Percentiles rank a stretch among this genome's conserved stretches.
Evolutionary conservation across 225 moss, liverwort and hornwort genomes (phyloP).

Genomic region (Marchantia paleacea): DNA sequence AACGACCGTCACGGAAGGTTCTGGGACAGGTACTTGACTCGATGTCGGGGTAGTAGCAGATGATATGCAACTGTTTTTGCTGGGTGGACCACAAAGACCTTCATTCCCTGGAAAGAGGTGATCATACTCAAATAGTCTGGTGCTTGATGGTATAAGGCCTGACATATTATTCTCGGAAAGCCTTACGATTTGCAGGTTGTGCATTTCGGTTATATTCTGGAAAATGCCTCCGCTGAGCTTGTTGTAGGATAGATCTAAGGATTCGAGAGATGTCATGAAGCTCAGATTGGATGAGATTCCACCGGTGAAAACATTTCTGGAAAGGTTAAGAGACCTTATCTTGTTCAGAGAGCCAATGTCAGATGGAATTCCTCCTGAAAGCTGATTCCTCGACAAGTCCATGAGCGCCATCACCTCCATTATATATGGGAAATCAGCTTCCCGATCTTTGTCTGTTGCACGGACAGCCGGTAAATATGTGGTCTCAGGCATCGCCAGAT

Average conservation of each 20-base stretch:
- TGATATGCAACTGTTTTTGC: too few species aligned
- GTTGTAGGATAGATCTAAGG: slow-evolving; percentile 12
- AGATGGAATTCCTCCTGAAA: slow-evolving; percentile 22
- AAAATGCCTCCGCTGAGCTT: slow-evolving; percentile 10
- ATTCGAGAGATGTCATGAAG: background rate
- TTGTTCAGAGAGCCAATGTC: background rate
- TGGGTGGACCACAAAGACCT: too few species aligned
- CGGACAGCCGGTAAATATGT: too few species aligned
- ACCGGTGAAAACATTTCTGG: slow-evolving; percentile 4
- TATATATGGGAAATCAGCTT: background rate
- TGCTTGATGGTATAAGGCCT: slow-evolving; percentile 6
- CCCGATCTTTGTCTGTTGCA: background rate
- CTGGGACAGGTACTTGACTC: too few species aligned
- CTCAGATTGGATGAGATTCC: background rate
- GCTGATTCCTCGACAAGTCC: slow-evolving; percentile 7
- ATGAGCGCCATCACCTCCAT: background rate
- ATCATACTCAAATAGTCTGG: too few species aligned
- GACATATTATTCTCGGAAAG: slow-evolving; percentile 16
- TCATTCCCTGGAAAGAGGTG: too few species aligned
- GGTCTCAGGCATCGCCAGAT: background rate
- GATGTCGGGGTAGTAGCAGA: too few species aligned
- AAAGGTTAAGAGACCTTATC: slow-evolving; percentile 10
- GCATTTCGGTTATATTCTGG: background rate
- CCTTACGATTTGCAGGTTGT: background rate
- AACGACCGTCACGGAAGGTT: too few species aligned